Evolutionary conservation across 192 early-diverging fungal species (phyloP).

Genomic region (Entomortierella chlamydospora): DNA sequence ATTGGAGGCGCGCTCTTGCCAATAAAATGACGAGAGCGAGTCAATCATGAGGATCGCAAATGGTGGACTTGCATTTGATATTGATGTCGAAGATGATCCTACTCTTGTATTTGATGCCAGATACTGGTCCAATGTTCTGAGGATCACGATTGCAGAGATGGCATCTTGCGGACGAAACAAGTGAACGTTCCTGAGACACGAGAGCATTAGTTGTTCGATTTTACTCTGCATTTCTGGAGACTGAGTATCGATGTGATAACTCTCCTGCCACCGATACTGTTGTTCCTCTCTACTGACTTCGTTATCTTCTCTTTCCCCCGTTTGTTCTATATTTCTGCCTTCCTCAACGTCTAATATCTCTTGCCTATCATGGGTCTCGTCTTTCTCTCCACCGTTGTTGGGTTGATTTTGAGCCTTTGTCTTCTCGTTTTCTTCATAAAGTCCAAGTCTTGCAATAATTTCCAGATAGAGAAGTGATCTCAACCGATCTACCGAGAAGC

Average conservation of each 20-base stretch:
- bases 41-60: conserved; percentile 30
- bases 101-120: background rate
- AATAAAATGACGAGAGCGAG: conserved; percentile 43
- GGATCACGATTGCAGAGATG: conserved; percentile 21
- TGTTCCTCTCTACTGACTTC: background rate
- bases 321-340: background rate
- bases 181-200: conserved; percentile 38
- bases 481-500: conserved; percentile 16
- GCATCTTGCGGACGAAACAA: conserved; percentile 43
- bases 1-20: conserved; percentile 25
- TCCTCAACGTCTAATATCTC: background rate
- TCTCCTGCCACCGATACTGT: background rate
- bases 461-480: conserved; percentile 8
- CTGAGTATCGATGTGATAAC: conserved; percentile 2
- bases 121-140: conserved; percentile 34
- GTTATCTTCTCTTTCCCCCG: background rate
- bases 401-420: background rate
- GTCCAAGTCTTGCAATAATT: background rate
- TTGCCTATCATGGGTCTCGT: background rate
- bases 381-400: too few relatives aligned
- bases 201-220: conserved; percentile 14
- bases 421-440: background rate
- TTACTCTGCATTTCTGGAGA: conserved; percentile 16
- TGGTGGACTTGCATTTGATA: conserved; percentile 17
- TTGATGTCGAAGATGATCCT: background rate